These are phyloP conservation scores for Pythium rishiriense DNA, from an alignment of 352 stramenopile species.

Conservation along the genomic window DNA sequence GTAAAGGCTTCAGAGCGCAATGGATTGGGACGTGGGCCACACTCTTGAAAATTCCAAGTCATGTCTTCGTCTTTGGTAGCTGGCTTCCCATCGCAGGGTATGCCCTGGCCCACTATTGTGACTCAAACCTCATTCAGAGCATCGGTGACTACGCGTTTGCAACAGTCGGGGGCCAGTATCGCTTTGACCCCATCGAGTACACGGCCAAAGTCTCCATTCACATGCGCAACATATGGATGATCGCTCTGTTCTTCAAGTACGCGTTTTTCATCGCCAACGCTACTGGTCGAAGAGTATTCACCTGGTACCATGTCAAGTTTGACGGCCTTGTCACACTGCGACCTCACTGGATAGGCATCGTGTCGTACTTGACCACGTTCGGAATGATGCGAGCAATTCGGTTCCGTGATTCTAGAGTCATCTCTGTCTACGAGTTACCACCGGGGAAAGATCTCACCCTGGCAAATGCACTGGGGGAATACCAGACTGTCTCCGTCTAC, in stretches of 20 bases:
- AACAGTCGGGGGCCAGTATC: constrained; percentile 10
- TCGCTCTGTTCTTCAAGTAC: constrained; percentile 22
- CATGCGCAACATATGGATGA: constrained; percentile 35
- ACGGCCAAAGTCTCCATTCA: constrained; percentile 17
- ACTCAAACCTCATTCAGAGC: constrained; percentile 23
- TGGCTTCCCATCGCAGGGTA: constrained; percentile 32
- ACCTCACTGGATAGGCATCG: constrained; percentile 3
- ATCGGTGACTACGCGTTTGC: constrained; percentile 19
- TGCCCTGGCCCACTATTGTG: constrained; percentile 25
- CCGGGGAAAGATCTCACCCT: too few relatives aligned
- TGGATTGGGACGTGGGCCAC: constrained; percentile 2
- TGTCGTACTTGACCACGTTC: constrained; percentile 9
- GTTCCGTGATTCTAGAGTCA: constrained; percentile 17
- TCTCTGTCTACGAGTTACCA: constrained; percentile 6
- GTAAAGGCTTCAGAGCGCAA: neutral
- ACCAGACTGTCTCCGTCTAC: constrained; percentile 1
- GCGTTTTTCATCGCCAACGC: too few relatives aligned
- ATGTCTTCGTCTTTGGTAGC: constrained; percentile 41
- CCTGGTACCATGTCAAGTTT: too few relatives aligned
- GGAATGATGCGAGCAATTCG: constrained; percentile 2
- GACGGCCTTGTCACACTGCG: constrained; percentile 12
- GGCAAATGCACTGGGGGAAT: neutral
- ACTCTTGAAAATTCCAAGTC: constrained; percentile 31
- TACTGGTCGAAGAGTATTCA: too few relatives aligned
- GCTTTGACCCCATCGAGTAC: constrained; percentile 16